Base-by-base conservation (phyloP, 768 basidiomycete genomes). In the Hericium alpestre region DNA sequence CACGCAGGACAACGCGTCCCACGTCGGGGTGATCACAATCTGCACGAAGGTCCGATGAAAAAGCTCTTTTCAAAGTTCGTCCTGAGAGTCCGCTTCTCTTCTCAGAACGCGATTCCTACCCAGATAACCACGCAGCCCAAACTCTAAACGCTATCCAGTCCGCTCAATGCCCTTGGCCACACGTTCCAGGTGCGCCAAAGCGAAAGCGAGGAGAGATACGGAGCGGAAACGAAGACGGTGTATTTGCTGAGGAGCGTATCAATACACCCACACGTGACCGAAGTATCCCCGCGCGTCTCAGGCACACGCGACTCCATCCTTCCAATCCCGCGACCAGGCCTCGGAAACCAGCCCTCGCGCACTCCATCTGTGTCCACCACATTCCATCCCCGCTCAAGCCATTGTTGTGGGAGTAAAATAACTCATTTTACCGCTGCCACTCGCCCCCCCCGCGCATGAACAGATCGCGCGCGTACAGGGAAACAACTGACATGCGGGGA, bases 1-100 rank as follows among this genome's bases (percentile, higher is more conserved):
- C 69, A 66, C 63, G 67, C 65, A 66, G 65, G 64, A 59, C 58
- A 58, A 59, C 61, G 57, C 59, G 60, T 38, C 56, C 18, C 41
- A n/a, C 23, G 27, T 53, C 53, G 61, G 56, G 55, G 46, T 47
- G 43, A 37, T 54, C 54, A 43, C 54, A 32, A 54, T 54, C 13
- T 46, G 43, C 18, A 51, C 49, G 27, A 25, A 51, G 49, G 22
- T 46, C 43, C 20, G 49, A 51, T 20, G 49, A 25, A 51, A 25
- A 51, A 23, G 18, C 20, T 51, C 27, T 20, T 37, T 46, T 46
- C 22, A 22, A n/a, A 16, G 43, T 16, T 46, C n/a, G 22, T 22
- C 43, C 43, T 46, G 43, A 22, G 43, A 46, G 43, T n/a, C 8
- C 43, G 43, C 43, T 46, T 46, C 43, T 46, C 43, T 46, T 46